phyloP scores from a whole-genome alignment of 345 rosid species.

The Salix caprea region DNA sequence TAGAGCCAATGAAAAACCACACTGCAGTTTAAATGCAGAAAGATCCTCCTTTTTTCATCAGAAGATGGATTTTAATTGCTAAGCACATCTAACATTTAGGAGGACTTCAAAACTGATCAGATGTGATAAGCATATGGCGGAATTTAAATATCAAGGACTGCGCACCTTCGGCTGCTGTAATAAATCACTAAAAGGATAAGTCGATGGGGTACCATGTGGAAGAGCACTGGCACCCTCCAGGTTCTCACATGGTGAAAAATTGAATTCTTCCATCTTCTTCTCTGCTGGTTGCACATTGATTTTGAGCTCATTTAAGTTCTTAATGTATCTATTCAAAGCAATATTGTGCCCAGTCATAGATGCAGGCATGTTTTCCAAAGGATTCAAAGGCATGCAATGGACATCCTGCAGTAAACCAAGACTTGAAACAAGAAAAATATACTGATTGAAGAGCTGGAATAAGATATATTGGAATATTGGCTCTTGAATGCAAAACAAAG shows the following conservation, averaged over 20 bases:
- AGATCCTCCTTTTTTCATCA: not conserved
- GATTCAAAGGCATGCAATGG: conserved; percentile 79
- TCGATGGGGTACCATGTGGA: conserved; percentile 35
- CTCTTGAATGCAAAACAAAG: not conserved
- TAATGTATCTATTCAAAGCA: conserved; percentile 37
- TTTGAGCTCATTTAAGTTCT: conserved; percentile 48
- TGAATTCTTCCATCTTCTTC: conserved; percentile 37
- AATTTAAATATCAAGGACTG: conserved; percentile 1
- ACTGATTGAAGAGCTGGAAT: not conserved
- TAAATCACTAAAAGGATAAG: conserved; percentile 30
- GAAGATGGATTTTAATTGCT: not conserved
- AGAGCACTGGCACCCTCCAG: conserved; percentile 36
- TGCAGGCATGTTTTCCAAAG: conserved; percentile 64
- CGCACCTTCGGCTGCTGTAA: conserved; percentile 54
- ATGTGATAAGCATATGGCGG: conserved; percentile 5
- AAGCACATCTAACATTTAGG: not conserved
- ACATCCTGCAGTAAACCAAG: conserved; percentile 52
- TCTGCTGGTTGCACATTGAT: conserved; percentile 44
- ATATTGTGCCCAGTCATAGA: conserved; percentile 50
- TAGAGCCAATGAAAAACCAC: not conserved
- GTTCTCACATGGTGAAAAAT: conserved; percentile 39
- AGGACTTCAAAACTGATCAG: not conserved
- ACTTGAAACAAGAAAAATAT: not conserved
- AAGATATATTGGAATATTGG: not conserved
- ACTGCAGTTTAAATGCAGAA: not conserved